A percentile compares a stretch with the other conserved stretches of the same genome.
These are phyloP conservation scores for Trichoderma simmonsii DNA, from an alignment of 2,329 filamentous ascomycete species.

Conservation along the genomic window DNA sequence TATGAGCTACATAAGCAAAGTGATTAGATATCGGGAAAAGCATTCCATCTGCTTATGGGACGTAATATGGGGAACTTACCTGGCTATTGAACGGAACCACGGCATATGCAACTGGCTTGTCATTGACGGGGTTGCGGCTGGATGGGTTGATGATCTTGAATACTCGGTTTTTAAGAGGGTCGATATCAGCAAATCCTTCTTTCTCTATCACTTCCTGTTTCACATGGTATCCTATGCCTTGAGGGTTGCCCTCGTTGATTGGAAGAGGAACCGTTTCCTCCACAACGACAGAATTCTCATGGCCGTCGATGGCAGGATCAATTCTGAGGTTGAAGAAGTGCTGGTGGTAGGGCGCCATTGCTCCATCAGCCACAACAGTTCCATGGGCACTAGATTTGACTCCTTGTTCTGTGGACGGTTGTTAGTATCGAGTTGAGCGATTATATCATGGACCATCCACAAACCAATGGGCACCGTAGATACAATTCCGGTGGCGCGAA, in stretches of 20 bases:
- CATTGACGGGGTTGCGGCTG: not conserved
- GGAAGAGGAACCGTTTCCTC: not conserved
- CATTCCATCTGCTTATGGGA: not conserved
- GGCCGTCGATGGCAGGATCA: not conserved
- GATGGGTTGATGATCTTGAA: not conserved
- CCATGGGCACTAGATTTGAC: not conserved
- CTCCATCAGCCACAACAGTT: not conserved
- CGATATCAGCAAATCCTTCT: not conserved
- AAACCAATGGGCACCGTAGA: not conserved
- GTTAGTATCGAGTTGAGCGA: not conserved
- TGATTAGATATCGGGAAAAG: not conserved
- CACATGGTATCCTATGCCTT: not conserved
- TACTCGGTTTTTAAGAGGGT: not conserved
- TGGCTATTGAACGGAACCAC: not conserved
- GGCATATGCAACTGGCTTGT: not conserved
- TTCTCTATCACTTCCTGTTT: not conserved
- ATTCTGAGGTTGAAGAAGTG: not conserved
- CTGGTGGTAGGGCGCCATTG: not conserved
- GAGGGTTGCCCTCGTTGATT: not conserved
- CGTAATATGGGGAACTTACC: not conserved
- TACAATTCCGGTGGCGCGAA: not conserved
- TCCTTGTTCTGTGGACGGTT: not conserved
- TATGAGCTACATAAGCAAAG: not conserved
- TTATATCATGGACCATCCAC: not conserved
- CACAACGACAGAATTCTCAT: not conserved